These are phyloP conservation scores for Neurospora sp. DNA, from an alignment of 495 filamentous ascomycete genomes.

Conservation along the genomic window DNA sequence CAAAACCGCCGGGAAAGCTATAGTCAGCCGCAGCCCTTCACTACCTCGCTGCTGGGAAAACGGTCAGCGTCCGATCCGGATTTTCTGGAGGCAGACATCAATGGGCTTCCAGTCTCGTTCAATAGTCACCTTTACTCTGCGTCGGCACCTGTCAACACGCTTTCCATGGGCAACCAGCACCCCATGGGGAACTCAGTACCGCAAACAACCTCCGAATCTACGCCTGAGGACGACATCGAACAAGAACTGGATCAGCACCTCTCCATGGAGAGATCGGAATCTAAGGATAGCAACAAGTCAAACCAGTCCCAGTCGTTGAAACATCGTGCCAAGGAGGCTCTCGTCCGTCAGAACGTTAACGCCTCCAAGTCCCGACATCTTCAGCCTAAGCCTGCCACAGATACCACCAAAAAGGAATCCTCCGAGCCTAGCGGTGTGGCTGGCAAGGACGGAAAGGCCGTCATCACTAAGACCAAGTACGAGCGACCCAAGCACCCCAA, in stretches of 20 bases:
- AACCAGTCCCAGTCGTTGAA: constrained; percentile 30
- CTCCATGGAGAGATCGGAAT: constrained; percentile 35
- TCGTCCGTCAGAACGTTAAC: constrained; percentile 24
- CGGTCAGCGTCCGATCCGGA: constrained; percentile 18
- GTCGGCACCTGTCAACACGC: constrained; percentile 18
- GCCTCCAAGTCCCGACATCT: constrained; percentile 22
- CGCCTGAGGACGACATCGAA: constrained; percentile 3
- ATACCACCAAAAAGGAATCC: constrained; percentile 10
- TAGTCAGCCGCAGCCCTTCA: constrained; percentile 5
- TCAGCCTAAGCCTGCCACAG: constrained; percentile 29
- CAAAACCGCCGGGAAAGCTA: constrained; percentile 22
- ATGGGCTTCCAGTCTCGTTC: constrained; percentile 20
- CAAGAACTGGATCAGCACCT: constrained; percentile 12
- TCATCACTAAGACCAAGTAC: constrained; percentile 59
- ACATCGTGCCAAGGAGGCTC: constrained; percentile 33
- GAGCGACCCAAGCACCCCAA: constrained; percentile 68
- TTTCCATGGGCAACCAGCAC: constrained; percentile 14
- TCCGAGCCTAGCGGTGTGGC: constrained; percentile 8
- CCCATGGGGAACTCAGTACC: constrained; percentile 29
- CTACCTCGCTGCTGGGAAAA: constrained; percentile 23
- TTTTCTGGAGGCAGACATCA: constrained; percentile 27
- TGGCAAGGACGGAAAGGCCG: constrained; percentile 34
- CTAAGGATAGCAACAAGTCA: constrained; percentile 33
- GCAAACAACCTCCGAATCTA: constrained; percentile 15
- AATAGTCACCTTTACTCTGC: constrained; percentile 13